Conservation (phyloP, 345 rosid genomes). For the Acer yangbiense region DNA sequence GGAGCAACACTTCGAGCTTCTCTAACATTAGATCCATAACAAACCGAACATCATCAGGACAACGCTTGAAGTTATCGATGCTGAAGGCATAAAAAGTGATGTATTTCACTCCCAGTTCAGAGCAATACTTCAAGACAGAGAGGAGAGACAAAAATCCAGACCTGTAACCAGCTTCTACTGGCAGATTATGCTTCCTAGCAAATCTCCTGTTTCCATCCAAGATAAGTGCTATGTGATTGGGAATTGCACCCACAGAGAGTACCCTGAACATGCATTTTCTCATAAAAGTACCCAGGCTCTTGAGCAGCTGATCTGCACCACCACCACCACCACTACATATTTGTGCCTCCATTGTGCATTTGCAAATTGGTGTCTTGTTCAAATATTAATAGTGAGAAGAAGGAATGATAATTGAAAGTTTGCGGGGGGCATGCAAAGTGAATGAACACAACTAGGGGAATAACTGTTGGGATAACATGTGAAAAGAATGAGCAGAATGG, state of each 20-base stretch:
- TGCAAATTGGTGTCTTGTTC: background rate
- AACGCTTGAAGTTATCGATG: constrained; percentile 65
- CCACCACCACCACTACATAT: constrained; percentile 17
- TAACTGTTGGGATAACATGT: background rate
- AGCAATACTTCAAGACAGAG: constrained; percentile 62
- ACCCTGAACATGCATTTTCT: constrained; percentile 49
- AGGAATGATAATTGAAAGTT: background rate
- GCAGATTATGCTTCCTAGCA: constrained; percentile 46
- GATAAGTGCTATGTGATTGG: constrained; percentile 65
- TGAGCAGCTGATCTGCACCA: constrained; percentile 13
- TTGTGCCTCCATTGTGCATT: constrained; percentile 10
- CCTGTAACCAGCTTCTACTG: constrained; percentile 51
- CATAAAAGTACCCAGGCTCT: constrained; percentile 27
- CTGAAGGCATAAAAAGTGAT: constrained; percentile 73
- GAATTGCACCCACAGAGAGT: constrained; percentile 54
- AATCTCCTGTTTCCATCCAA: constrained; percentile 69
- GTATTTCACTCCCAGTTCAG: constrained; percentile 67
- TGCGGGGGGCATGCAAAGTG: constrained; percentile 27
- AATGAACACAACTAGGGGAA: constrained; percentile 25
- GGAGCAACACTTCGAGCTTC: constrained; percentile 60
- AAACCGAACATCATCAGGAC: constrained; percentile 54
- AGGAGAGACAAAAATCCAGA: constrained; percentile 61
- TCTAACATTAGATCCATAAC: constrained; percentile 74
- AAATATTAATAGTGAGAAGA: background rate
- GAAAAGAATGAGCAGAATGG: background rate